Evolutionary conservation across 2,329 filamentous ascomycete genomes (phyloP), one percentile per base, ranked within the genome.

Genomic region (Aureobasidium sp.): DNA sequence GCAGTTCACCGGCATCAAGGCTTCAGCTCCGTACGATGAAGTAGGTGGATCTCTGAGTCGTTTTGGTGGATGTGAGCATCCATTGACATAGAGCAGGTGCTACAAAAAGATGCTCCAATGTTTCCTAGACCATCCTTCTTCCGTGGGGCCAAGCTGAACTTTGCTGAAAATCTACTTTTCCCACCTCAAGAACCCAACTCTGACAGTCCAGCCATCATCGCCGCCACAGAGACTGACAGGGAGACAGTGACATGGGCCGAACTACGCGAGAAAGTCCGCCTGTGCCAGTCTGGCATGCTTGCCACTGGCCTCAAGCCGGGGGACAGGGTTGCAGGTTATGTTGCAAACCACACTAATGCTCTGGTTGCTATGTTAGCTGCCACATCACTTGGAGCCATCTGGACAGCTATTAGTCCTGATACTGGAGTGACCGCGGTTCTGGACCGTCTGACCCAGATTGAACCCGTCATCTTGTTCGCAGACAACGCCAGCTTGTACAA

Each of bases 401-500:
- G 93, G 93, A 96, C 92, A 0, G 89, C 89, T 7, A 90, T 97
- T 53, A 95, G 90, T 68, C 91, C 93, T 3, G 93, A 97, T 73
- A 96, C 88, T 16, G 93, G 93, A 11, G 90, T 96, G 2, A 90
- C 90, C 68, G 93, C 92, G 16, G 92, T 97, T 0, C 77, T 97
- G 30, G 94, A 97, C 72, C 83, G 94, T 8, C 77, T 97, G 64
- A 82, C 82, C 49, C 94, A 97, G 77, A 94, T 97, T 66, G 83
- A 87, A 64, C 93, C 94, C 4, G 85, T 83, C 63, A 76, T 96
- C 0, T 77, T 97, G 3, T 95, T 97, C 69, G 86, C 89, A 1
- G 93, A 97, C 72, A 94, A 96, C 68, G 91, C 88, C 11, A 87
- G 88, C 8, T 82, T 91, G 60, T 97, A 97, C 75, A 97, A 97